A percentile compares a stretch with the other conserved stretches of the same genome.
phyloP scores from a whole-genome alignment of 768 basidiomycete species.

The Termitomyces sp. region DNA sequence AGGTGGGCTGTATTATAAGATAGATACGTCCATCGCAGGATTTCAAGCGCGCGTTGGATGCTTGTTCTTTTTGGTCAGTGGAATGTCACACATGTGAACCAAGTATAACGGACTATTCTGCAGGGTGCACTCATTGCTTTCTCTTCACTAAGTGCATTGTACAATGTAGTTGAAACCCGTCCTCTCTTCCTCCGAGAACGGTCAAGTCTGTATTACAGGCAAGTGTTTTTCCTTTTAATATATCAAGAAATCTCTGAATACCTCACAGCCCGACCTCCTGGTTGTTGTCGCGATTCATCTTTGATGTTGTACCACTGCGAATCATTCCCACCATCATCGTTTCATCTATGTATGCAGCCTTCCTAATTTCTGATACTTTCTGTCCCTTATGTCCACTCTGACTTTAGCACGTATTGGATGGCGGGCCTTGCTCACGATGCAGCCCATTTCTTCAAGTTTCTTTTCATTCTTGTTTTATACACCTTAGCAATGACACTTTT shows the following conservation, averaged over 20 bases:
- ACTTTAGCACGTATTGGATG: slow-evolving; percentile 92
- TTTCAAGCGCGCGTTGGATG: slow-evolving; percentile 94
- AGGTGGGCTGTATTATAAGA: slow-evolving; percentile 87
- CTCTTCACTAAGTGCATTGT: slow-evolving; percentile 83
- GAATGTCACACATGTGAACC: neutral
- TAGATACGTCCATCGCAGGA: slow-evolving; percentile 76
- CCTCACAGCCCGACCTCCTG: slow-evolving; percentile 75
- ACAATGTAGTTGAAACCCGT: slow-evolving; percentile 80
- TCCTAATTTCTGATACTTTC: neutral
- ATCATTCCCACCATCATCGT: slow-evolving; percentile 87
- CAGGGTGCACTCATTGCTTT: slow-evolving; percentile 90
- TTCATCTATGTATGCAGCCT: slow-evolving; percentile 61
- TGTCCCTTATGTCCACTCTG: slow-evolving; percentile 1
- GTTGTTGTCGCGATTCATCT: slow-evolving; percentile 82
- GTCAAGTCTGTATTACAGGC: slow-evolving; percentile 83
- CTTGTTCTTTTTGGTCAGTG: slow-evolving; percentile 79
- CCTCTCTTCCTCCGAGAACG: slow-evolving; percentile 88
- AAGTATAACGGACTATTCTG: slow-evolving; percentile 2
- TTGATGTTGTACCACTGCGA: slow-evolving; percentile 86
- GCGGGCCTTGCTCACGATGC: slow-evolving; percentile 78
- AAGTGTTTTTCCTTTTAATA: slow-evolving; percentile 6
- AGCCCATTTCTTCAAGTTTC: slow-evolving; percentile 89
- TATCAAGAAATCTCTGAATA: neutral
- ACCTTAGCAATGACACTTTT: slow-evolving; percentile 83
- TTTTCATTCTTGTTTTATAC: slow-evolving; percentile 84